phyloP scores from a whole-genome alignment of 2,329 filamentous ascomycete genomes.

The Colletotrichum spinosum region DNA sequence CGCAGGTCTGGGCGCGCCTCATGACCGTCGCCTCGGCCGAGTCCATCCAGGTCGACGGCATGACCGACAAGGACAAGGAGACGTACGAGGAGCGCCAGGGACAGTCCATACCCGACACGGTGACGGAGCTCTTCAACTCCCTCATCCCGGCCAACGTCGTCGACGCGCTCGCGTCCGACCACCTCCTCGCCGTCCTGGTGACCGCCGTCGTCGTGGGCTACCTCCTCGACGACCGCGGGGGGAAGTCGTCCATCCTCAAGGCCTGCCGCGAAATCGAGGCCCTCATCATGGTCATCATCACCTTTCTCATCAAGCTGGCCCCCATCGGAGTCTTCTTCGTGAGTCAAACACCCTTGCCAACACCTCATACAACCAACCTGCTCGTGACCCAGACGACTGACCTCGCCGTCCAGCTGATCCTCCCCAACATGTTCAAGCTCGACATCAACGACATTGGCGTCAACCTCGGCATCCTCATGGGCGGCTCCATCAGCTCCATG shows the following conservation, averaged over 20 bases:
- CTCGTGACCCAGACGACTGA: neutral
- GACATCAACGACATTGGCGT: constrained; percentile 59
- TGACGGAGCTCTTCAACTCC: constrained; percentile 61
- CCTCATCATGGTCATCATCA: constrained; percentile 59
- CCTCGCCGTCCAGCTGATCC: constrained; percentile 44
- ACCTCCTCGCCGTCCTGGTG: constrained; percentile 60
- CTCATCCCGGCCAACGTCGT: constrained; percentile 63
- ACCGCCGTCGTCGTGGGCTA: constrained; percentile 59
- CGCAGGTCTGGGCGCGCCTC: constrained; percentile 59
- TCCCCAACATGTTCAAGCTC: constrained; percentile 63
- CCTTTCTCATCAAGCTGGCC: constrained; percentile 59
- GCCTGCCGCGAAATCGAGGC: constrained; percentile 60
- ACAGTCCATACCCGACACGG: constrained; percentile 53
- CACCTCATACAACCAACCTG: too few relatives aligned
- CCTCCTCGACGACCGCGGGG: constrained; percentile 53
- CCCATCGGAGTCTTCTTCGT: constrained; percentile 64
- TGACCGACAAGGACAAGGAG: constrained; percentile 45
- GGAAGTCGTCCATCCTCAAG: constrained; percentile 51
- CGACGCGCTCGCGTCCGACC: constrained; percentile 57
- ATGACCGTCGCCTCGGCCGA: constrained; percentile 52
- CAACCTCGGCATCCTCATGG: constrained; percentile 63
- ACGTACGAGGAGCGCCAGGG: constrained; percentile 48
- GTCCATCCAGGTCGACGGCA: constrained; percentile 43
- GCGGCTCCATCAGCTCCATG: constrained; percentile 58
- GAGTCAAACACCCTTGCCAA: constrained; percentile 39